Conservation (phyloP, 2,329 filamentous ascomycete species). For the Drechslerella dactyloides region DNA sequence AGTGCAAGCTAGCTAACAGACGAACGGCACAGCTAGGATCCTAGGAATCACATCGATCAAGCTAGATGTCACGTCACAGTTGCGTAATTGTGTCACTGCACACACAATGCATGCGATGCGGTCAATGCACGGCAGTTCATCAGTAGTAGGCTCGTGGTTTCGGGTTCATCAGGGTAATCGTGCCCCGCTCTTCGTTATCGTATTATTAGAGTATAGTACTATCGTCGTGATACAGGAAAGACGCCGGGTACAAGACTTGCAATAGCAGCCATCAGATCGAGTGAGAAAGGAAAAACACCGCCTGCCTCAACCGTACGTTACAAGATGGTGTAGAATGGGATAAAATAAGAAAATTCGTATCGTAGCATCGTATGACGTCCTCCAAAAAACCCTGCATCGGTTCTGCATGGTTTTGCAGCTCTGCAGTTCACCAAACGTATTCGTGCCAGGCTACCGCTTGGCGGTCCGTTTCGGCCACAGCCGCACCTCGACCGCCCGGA, state of each 20-base stretch:
- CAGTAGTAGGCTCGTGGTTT: too few relatives aligned
- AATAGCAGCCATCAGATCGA: background rate
- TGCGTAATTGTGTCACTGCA: background rate
- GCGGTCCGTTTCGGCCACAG: constrained; percentile 17
- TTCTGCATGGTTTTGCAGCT: too few relatives aligned
- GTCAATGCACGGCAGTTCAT: too few relatives aligned
- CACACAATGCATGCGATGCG: too few relatives aligned
- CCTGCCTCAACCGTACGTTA: background rate
- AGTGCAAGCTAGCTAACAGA: background rate
- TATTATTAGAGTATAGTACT: constrained; percentile 1
- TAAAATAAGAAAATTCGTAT: background rate
- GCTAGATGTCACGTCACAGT: background rate
- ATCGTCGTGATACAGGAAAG: background rate
- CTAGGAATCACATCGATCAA: background rate
- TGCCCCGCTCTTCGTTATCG: constrained; percentile 13
- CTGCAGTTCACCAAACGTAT: too few relatives aligned
- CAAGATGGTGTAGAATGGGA: background rate
- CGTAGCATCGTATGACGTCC: background rate
- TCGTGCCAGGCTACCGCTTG: background rate
- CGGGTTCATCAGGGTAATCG: too few relatives aligned
- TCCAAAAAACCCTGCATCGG: too few relatives aligned
- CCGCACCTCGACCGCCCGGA: constrained; percentile 21
- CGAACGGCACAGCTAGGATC: background rate
- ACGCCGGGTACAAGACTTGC: background rate
- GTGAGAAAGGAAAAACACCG: background rate